Percentiles rank a stretch among this genome's conserved stretches.
These are phyloP conservation scores for Rubroboletus satanas DNA, from an alignment of 768 basidiomycete species.

Conservation along the genomic window DNA sequence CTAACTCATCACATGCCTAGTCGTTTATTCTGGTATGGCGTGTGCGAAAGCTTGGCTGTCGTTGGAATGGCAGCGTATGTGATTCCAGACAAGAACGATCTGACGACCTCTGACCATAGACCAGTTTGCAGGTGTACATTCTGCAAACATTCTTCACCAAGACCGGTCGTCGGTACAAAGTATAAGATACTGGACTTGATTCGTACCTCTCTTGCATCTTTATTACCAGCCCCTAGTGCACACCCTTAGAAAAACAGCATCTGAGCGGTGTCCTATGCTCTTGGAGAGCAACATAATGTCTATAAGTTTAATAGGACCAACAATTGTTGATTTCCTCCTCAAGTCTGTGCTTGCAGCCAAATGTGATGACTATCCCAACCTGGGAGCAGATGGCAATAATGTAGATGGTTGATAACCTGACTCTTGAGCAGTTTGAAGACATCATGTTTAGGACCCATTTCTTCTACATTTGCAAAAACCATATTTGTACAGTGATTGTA, in stretches of 20 bases:
- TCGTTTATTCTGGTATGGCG: slow-evolving; percentile 91
- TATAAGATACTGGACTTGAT: slow-evolving; percentile 40
- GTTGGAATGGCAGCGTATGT: slow-evolving; percentile 87
- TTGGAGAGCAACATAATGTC: too few species aligned
- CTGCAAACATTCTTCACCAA: slow-evolving; percentile 97
- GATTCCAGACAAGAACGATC: not conserved
- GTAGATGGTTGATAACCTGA: too few species aligned
- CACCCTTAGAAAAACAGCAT: not conserved
- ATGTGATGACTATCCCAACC: slow-evolving; percentile 36
- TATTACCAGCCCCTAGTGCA: not conserved
- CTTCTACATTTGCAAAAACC: too few species aligned
- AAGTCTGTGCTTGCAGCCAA: slow-evolving; percentile 73
- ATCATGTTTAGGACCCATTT: too few species aligned
- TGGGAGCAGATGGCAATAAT: slow-evolving; percentile 11
- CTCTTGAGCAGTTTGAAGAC: too few species aligned
- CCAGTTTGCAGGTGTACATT: slow-evolving; percentile 83
- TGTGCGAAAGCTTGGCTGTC: slow-evolving; percentile 74
- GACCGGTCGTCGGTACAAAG: slow-evolving; percentile 86
- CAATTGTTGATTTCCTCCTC: slow-evolving; percentile 62
- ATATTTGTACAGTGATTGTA: too few species aligned
- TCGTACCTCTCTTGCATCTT: slow-evolving; percentile 7
- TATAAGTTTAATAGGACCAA: too few species aligned
- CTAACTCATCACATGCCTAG: slow-evolving; percentile 34
- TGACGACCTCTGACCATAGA: slow-evolving; percentile 6
- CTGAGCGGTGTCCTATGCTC: not conserved